Evolutionary conservation across 495 filamentous ascomycete species (phyloP).

Genomic region (Aspergillus egyptiacus): DNA sequence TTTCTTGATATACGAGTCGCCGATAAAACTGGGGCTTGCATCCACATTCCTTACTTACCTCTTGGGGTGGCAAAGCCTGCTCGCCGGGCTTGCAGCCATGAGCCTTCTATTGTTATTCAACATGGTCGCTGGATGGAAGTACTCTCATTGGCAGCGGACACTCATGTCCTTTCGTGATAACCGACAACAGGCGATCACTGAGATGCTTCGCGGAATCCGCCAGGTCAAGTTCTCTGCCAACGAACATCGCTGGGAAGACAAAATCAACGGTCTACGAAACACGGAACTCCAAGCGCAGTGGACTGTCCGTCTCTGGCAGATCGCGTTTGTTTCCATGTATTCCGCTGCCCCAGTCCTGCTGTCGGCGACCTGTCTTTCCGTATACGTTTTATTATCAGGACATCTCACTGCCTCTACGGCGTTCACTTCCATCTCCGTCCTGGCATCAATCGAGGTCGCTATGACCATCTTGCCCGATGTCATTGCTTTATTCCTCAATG

Average conservation of each 20-base stretch:
- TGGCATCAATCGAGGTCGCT: conserved; percentile 55
- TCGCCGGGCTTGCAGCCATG: conserved; percentile 56
- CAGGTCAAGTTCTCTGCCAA: conserved; percentile 79
- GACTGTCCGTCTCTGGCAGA: conserved; percentile 51
- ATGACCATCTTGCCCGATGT: conserved; percentile 61
- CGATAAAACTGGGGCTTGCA: conserved; percentile 54
- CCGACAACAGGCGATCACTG: conserved; percentile 63
- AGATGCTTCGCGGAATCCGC: conserved; percentile 67
- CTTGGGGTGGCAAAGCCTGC: conserved; percentile 58
- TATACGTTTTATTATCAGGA: conserved; percentile 53
- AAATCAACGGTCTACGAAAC: conserved; percentile 53
- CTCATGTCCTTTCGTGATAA: conserved; percentile 67
- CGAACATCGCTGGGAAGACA: conserved; percentile 63
- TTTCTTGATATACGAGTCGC: conserved; percentile 42
- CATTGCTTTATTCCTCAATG: conserved; percentile 55
- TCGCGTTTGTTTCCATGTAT: conserved; percentile 47
- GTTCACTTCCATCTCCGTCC: conserved; percentile 66
- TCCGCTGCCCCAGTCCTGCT: conserved; percentile 59
- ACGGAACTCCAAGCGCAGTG: conserved; percentile 55
- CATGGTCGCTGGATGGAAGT: conserved; percentile 55
- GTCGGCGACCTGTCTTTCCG: conserved; percentile 55
- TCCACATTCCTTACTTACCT: conserved; percentile 55
- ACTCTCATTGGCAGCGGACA: conserved; percentile 52
- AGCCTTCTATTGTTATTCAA: conserved; percentile 56
- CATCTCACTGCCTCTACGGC: conserved; percentile 58